These are phyloP conservation scores for Penicillium sp. DNA, from an alignment of 2,329 filamentous ascomycete species.

Conservation along the genomic window DNA sequence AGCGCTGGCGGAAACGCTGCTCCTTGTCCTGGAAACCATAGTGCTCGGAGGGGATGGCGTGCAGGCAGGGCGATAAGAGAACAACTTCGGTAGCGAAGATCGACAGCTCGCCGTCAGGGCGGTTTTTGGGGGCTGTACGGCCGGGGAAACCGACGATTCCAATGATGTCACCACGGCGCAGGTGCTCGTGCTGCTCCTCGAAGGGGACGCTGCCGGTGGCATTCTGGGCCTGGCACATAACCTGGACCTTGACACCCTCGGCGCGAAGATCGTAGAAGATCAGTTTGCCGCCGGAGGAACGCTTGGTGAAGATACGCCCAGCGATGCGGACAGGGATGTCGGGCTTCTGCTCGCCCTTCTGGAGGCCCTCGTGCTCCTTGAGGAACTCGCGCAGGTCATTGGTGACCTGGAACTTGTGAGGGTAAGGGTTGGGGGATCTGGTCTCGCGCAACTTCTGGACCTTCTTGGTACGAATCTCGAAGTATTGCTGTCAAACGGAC, in stretches of 20 bases:
- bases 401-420: slow-evolving; percentile 87
- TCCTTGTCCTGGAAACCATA: slow-evolving; percentile 96
- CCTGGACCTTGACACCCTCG: slow-evolving; percentile 76
- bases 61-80: slow-evolving; percentile 85
- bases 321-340: slow-evolving; percentile 74
- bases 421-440: slow-evolving; percentile 79
- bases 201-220: slow-evolving; percentile 68
- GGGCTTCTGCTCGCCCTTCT: slow-evolving; percentile 80
- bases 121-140: slow-evolving; percentile 82
- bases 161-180: slow-evolving; percentile 89
- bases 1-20: slow-evolving; percentile 86
- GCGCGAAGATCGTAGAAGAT: slow-evolving; percentile 85
- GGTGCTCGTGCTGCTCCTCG: slow-evolving; percentile 81
- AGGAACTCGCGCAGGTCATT: slow-evolving; percentile 79
- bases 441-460: slow-evolving; percentile 73
- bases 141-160: slow-evolving; percentile 82
- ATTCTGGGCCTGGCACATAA: slow-evolving; percentile 87
- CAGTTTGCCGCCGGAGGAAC: slow-evolving; percentile 76
- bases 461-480: slow-evolving; percentile 85
- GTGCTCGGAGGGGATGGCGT: slow-evolving; percentile 79
- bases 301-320: slow-evolving; percentile 85
- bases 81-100: slow-evolving; percentile 86
- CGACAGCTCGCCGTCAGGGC: slow-evolving; percentile 85
- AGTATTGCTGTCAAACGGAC: slow-evolving; percentile 67
- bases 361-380: slow-evolving; percentile 70